A percentile compares a stretch with the other conserved stretches of the same genome.
Evolutionary conservation across 1,284 basidiomycete species (phyloP).

Genomic region (Microbotryum intermedium): DNA sequence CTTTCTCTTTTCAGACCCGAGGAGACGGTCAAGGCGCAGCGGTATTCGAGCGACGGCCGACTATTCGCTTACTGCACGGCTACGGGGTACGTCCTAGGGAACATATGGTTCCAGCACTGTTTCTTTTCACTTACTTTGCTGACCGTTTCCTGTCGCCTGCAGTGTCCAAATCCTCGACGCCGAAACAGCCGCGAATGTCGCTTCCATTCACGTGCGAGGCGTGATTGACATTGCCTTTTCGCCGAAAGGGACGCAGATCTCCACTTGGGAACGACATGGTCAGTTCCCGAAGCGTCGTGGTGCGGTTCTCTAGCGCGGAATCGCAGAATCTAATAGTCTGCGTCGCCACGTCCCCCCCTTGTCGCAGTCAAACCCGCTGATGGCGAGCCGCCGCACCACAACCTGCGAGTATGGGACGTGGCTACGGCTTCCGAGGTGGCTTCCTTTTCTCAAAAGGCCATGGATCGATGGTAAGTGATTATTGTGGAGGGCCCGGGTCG

Average conservation of each 20-base stretch:
- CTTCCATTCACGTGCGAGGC: conserved; percentile 50
- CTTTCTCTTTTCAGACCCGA: conserved; percentile 45
- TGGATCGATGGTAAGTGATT: conserved; percentile 57
- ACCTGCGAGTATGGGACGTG: conserved; percentile 73
- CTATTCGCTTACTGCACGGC: conserved; percentile 77
- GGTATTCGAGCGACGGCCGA: conserved; percentile 80
- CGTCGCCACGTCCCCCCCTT: not conserved
- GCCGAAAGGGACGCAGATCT: conserved; percentile 81
- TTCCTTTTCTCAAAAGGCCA: conserved; percentile 72
- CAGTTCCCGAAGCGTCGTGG: conserved; percentile 30
- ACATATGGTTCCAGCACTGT: not conserved
- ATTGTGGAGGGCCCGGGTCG: not conserved
- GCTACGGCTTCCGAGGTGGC: conserved; percentile 71
- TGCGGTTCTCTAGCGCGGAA: not conserved
- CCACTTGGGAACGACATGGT: conserved; percentile 85
- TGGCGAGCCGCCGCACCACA: conserved; percentile 67
- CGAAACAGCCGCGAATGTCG: conserved; percentile 58
- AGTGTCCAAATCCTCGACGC: conserved; percentile 71
- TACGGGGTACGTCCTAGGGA: conserved; percentile 50
- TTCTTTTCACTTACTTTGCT: not conserved
- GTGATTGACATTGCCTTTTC: conserved; percentile 76
- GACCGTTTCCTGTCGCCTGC: conserved; percentile 13
- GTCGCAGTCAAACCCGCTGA: conserved; percentile 63
- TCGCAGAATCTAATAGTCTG: not conserved
- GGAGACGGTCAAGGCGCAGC: conserved; percentile 60